phyloP scores from a whole-genome alignment of 2,329 filamentous ascomycete species.

The Ophiocordyceps camponoti-leonardi region DNA sequence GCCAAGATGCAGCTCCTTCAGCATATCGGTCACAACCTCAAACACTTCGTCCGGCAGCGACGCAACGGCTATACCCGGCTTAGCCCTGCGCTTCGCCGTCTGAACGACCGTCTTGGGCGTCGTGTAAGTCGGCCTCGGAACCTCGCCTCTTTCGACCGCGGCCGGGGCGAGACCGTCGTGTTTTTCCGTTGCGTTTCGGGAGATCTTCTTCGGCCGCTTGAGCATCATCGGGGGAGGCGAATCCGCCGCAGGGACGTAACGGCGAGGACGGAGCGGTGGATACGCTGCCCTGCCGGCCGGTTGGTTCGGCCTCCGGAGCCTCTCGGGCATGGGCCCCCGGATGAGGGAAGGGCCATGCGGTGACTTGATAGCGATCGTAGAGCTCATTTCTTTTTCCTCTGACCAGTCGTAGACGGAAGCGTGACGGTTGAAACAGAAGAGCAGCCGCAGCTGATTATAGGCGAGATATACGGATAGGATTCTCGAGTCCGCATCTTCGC shows the following conservation, averaged over 20 bases:
- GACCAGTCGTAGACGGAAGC: background rate
- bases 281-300: background rate
- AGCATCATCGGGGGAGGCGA: slow-evolving; percentile 8
- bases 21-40: slow-evolving; percentile 33
- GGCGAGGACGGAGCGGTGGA: too few species aligned
- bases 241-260: slow-evolving; percentile 2
- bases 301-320: slow-evolving; percentile 1
- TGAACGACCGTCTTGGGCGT: slow-evolving; percentile 2
- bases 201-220: slow-evolving; percentile 20
- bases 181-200: slow-evolving; percentile 3
- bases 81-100: slow-evolving; percentile 3
- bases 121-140: slow-evolving; percentile 2
- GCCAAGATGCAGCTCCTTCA: slow-evolving; percentile 33
- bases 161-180: slow-evolving; percentile 10
- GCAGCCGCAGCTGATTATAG: background rate
- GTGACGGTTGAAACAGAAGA: background rate
- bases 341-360: slow-evolving; percentile 4
- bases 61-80: slow-evolving; percentile 35
- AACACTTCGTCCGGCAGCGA: slow-evolving; percentile 41
- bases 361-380: slow-evolving; percentile 4
- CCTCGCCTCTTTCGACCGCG: slow-evolving; percentile 5
- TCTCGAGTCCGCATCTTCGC: too few species aligned
- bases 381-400: slow-evolving; percentile 3
- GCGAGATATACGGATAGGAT: slow-evolving; percentile 1
- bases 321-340: slow-evolving; percentile 2